Percentiles rank a stretch among this genome's conserved stretches.
phyloP scores from a whole-genome alignment of 176 grass and related monocot species.

The Calamus simplicifolius region DNA sequence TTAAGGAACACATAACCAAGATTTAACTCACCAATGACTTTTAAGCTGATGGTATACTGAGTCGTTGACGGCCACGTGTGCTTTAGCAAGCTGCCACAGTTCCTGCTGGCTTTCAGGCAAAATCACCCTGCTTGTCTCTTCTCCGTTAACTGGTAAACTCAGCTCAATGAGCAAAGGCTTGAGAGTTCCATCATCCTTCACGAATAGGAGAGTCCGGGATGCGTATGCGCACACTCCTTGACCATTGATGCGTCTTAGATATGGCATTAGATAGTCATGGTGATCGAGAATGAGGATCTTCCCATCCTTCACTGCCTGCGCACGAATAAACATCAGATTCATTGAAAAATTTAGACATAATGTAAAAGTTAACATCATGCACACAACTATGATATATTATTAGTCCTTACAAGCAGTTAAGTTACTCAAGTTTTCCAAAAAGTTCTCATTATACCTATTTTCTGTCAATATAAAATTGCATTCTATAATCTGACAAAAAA shows the following conservation, averaged over 20 bases:
- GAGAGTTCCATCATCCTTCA: slow-evolving; percentile 48
- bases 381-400: too few species aligned
- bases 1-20: not conserved
- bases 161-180: slow-evolving; percentile 68
- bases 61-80: slow-evolving; percentile 80
- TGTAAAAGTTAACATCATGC: too few species aligned
- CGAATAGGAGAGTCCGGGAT: slow-evolving; percentile 80
- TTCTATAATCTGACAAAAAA: too few species aligned
- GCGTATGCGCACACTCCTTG: slow-evolving; percentile 67
- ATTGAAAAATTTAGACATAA: not conserved
- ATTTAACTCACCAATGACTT: slow-evolving; percentile 70
- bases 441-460: too few species aligned
- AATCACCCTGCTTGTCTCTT: slow-evolving; percentile 49
- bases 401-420: too few species aligned
- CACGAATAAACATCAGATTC: not conserved
- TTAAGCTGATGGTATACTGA: slow-evolving; percentile 95
- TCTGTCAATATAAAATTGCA: too few species aligned
- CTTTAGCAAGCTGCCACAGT: slow-evolving; percentile 77
- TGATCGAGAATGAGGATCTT: slow-evolving; percentile 79
- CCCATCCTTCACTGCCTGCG: slow-evolving; percentile 38
- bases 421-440: too few species aligned
- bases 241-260: slow-evolving; percentile 61
- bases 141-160: slow-evolving; percentile 27
- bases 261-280: slow-evolving; percentile 88
- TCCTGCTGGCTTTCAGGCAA: slow-evolving; percentile 28